Evolutionary conservation across 2,329 filamentous ascomycete genomes (phyloP), one percentile per base, ranked within the genome.

Genomic region (Colletotrichum truncatum): DNA sequence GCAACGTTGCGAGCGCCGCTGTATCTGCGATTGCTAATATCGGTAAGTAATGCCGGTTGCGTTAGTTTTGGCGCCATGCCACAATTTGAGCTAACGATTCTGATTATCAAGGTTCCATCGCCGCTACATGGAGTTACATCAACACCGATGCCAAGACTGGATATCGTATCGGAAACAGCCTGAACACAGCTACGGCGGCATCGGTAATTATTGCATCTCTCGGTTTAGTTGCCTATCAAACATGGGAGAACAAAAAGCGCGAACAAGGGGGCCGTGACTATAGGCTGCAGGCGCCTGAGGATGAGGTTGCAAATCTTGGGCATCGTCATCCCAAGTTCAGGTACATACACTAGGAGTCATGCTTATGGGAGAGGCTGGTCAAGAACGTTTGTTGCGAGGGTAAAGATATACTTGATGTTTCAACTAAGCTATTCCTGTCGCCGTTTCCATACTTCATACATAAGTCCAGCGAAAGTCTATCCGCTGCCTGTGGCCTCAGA

Each of bases 81-180:
- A 14, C 14, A 21, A 3, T 16, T 32, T 49, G 0, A 30, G 41
- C 55, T 66, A 12, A 66, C 32, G 9, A 26, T 21, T 23, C 18
- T 21, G 16, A 9, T 12, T 38, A 9, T 14, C 9, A 39, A 73
- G 71, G 71, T 10, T 73, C 71, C n/a, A 73, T 73, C 38, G 65
- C 70, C 11, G 72, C 72, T 10, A 73, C 71, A 3, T 73, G 71
- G 72, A 73, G 71, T 34, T 73, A 73, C 28, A 72, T 72, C 61
- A 72, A 71, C 45, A 73, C 71, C 7, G 72, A 73, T 18, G 71
- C 71, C 9, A 69, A 66, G 41, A 71, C 70, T 3, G 70, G 70
- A 1, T 73, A 73, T 54, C 69, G 70, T 5, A 73, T 73, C 16
- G 71, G 72, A 14, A 73, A 73, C 41, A 68, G 58, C 25, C 48